Base-by-base conservation (phyloP, 1,284 basidiomycete species). In the Heliocybe sulcata region DNA sequence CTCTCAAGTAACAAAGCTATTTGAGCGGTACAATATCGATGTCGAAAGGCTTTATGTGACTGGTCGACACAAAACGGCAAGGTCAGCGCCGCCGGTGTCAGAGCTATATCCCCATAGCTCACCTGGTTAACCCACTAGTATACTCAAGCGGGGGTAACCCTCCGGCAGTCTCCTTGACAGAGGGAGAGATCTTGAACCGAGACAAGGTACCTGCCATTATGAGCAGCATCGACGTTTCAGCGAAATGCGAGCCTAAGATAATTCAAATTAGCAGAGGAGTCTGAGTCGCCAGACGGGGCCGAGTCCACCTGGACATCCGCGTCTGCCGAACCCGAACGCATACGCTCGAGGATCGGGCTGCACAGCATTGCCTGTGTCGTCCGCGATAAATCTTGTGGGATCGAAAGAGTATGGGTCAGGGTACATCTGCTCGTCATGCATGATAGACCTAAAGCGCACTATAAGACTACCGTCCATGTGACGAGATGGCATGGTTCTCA, bases 351-450 rank as follows among this genome's bases (percentile, higher is more conserved):
- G 47, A 49, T 49, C 47, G 12, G 11, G 47, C n/a, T 49, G 47
- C 12, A 25, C 12, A 25, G 20, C 3, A 49, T 33, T n/a, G n/a
- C 51, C 51, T 16, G 51, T 33, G 9, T 31, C 19, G 51, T 4
- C 12, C 22, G 27, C 6, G 12, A 66, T 55, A 38, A 63, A 67
- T 1, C 67, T 55, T 26, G 67, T 66, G 0, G 67, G 67, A 12
- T 60, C 59, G 57, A 67, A 68, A 2, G 51, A 27, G 31, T 55
- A 27, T 2, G 65, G 62, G 45, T 66, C 59, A 11, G 59, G 57
- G 55, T 64, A 66, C 11, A 48, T 42, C 11, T 54, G 48, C 45
- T 60, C 58, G 56, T 66, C 61, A 47, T 64, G 58, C 51, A 52
- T 31, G 33, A 67, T 55, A 1, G 61, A 57, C 60, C 64, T 65